Evolutionary conservation across 148 eudicot genomes (phyloP).

Genomic region (Polygonum aviculare): DNA sequence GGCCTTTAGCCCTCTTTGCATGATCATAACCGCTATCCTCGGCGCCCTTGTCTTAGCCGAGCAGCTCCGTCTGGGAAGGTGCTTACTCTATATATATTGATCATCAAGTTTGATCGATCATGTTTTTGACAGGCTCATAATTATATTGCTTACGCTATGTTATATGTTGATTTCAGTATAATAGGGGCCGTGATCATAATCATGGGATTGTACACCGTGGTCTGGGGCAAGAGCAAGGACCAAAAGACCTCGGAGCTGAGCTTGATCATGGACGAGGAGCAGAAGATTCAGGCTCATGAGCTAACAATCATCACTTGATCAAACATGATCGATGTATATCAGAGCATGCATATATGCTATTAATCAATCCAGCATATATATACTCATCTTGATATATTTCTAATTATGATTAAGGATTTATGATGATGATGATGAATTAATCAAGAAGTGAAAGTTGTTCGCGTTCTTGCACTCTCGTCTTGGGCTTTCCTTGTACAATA

Average conservation of each 20-base stretch:
- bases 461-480: neutral
- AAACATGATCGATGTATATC: too few relatives aligned
- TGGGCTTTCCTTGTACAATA: too few relatives aligned
- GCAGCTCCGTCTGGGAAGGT: conserved; percentile 61
- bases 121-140: too few relatives aligned
- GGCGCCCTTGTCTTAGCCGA: conserved; percentile 45
- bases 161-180: conserved; percentile 28
- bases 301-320: conserved; percentile 23
- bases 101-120: too few relatives aligned
- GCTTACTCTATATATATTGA: neutral
- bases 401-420: too few relatives aligned
- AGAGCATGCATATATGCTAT: too few relatives aligned
- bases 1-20: conserved; percentile 62
- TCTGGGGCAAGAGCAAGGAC: conserved; percentile 84
- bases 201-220: conserved; percentile 61
- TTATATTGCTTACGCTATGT: neutral
- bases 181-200: conserved; percentile 58
- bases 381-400: neutral
- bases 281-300: conserved; percentile 28
- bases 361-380: neutral
- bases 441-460: neutral
- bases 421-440: neutral
- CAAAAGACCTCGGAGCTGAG: neutral
- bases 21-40: conserved; percentile 53
- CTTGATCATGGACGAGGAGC: conserved; percentile 2